Conservation (phyloP, 1,284 basidiomycete species). For the Vanrija pseudolonga region DNA sequence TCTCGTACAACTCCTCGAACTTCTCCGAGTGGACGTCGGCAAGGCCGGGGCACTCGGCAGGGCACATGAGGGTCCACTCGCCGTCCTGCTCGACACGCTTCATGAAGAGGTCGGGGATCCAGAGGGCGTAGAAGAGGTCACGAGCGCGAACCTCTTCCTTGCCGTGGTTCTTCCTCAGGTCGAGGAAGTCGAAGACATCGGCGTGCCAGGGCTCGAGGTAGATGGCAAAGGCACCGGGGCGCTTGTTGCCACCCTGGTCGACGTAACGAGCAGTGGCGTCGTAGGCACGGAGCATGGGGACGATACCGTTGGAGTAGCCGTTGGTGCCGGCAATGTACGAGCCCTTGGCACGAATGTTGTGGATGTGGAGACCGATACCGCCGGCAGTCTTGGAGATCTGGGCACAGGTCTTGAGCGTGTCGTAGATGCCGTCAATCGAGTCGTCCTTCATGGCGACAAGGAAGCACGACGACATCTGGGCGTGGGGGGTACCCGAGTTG, state of each 20-base stretch:
- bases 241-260: slow-evolving; percentile 99
- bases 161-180: slow-evolving; percentile 98
- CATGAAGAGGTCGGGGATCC: slow-evolving; percentile 99
- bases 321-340: slow-evolving; percentile 67
- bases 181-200: slow-evolving; percentile 96
- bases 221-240: slow-evolving; percentile 96
- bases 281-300: slow-evolving; percentile 97
- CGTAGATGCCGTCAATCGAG: slow-evolving; percentile 98
- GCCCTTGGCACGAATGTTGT: slow-evolving; percentile 96
- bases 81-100: slow-evolving; percentile 82
- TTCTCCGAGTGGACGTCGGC: slow-evolving; percentile 88
- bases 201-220: slow-evolving; percentile 98
- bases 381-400: slow-evolving; percentile 99
- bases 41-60: slow-evolving; percentile 89
- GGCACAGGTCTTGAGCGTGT: slow-evolving; percentile 96
- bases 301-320: slow-evolving; percentile 97
- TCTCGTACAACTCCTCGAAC: slow-evolving; percentile 84
- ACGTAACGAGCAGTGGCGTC: slow-evolving; percentile 99
- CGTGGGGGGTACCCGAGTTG: slow-evolving; percentile 94
- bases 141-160: slow-evolving; percentile 97
- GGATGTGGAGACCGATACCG: slow-evolving; percentile 94
- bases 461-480: slow-evolving; percentile 97
- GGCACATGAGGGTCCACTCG: slow-evolving; percentile 97
- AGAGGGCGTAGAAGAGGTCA: slow-evolving; percentile 97
- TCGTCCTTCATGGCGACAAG: slow-evolving; percentile 98